Evolutionary conservation across 2,329 filamentous ascomycete genomes (phyloP).

Genomic region (Microcyclospora pomicola): DNA sequence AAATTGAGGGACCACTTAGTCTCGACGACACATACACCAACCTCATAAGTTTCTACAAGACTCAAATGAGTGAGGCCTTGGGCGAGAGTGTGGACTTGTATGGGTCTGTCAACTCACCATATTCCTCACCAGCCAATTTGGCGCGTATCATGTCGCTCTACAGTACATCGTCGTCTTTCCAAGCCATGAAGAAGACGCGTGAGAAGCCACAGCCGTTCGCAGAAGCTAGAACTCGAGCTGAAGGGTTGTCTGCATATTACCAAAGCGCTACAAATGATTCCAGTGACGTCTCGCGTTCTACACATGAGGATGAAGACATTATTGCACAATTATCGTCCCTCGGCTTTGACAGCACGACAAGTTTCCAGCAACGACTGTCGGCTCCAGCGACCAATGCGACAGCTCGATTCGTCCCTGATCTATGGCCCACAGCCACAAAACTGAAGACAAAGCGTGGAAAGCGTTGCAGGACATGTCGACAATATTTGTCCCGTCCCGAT

Average conservation of each 20-base stretch:
- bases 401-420: constrained; percentile 53
- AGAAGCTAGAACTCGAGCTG: constrained; percentile 55
- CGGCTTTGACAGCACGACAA: constrained; percentile 52
- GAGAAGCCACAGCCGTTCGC: constrained; percentile 61
- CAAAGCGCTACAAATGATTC: too few species aligned
- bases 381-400: constrained; percentile 32
- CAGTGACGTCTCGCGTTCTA: constrained; percentile 21
- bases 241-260: constrained; percentile 47
- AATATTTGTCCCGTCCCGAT: constrained; percentile 91
- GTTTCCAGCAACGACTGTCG: constrained; percentile 38
- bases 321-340: constrained; percentile 44
- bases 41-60: constrained; percentile 67
- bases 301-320: constrained; percentile 36
- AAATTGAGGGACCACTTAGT: constrained; percentile 31
- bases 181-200: constrained; percentile 50
- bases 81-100: not conserved
- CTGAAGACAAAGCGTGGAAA: constrained; percentile 88
- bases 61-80: constrained; percentile 50
- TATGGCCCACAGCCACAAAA: constrained; percentile 69
- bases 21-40: constrained; percentile 59
- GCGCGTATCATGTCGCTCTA: constrained; percentile 88
- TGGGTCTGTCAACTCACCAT: constrained; percentile 39
- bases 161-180: constrained; percentile 44
- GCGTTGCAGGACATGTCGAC: constrained; percentile 79
- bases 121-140: constrained; percentile 65